Evolutionary conservation across 768 basidiomycete species (phyloP), one percentile per base, ranked within the genome.

Genomic region (Royoungia palumana): DNA sequence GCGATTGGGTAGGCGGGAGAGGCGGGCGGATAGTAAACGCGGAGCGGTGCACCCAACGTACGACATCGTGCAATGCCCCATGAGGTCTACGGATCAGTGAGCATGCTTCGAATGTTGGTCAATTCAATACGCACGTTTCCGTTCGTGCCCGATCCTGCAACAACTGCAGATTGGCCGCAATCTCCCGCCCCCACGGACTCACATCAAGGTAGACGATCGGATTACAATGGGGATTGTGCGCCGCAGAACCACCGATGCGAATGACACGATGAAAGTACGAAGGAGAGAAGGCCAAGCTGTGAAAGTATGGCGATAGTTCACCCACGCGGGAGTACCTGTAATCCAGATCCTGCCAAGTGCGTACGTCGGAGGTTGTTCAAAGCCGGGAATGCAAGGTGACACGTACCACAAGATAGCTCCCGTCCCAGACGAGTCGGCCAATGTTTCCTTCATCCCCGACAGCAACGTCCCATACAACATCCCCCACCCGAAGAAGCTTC

Each of bases 261-360:
- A 94, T 81, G 37, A 91, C 86, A 34, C 86, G 81, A 64, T 93
- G 88, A 74, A 92, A 94, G 68, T 92, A 92, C 19, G 90, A 91
- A 1, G 91, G 91, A 16, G 91, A 77, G 62, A 91, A 89, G 2
- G 87, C 86, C 35, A 93, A 65, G 11, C 85, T 81, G 39, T 87
- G 87, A 53, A 93, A 72, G 66, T 90, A 90, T 57, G 81, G 81
- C 17, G 91, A 88, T 24, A 91, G 68, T 60, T 92, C 89, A 5
- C 89, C 89, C 30, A 81, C 73, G 1, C 76, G 62, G 13, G 87
- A 87, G 66, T 86, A 93, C 17, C 82, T 81, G 64, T 89, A 90
- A 64, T 93, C 90, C 47, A 93, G 73, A 68, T 93, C 90, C 90
- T 93, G 59, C 13, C 41, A 51, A 56, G 24, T n/a, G 21, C 41